Conservation (phyloP, 1,284 basidiomycete genomes). For the Microbotryomycetes sp. region DNA sequence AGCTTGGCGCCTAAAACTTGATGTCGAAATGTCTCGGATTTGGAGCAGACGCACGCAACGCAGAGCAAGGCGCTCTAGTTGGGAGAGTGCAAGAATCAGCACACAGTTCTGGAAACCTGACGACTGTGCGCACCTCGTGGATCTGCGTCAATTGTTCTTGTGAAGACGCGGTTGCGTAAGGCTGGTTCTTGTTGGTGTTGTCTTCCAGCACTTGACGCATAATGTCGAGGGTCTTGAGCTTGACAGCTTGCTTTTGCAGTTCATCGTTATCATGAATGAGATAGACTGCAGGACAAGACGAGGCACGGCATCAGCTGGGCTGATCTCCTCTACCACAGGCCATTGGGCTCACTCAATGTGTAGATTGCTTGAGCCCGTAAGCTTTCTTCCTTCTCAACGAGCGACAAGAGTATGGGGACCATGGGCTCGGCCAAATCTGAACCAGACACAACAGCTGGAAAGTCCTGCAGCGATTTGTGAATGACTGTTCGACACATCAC, state of each 20-base stretch:
- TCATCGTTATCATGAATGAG: constrained; percentile 63
- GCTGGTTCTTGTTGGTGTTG: constrained; percentile 9
- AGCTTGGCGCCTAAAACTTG: constrained; percentile 54
- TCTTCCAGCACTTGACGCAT: constrained; percentile 22
- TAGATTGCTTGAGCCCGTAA: constrained; percentile 25
- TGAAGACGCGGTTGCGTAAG: constrained; percentile 16
- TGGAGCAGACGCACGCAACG: constrained; percentile 62
- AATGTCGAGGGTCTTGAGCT: constrained; percentile 48
- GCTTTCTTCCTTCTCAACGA: constrained; percentile 20
- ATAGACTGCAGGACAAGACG: constrained; percentile 49
- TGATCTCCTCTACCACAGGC: neutral
- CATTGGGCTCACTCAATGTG: constrained; percentile 24
- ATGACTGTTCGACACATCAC: constrained; percentile 7
- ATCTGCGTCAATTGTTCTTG: constrained; percentile 55
- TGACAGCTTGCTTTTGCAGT: constrained; percentile 58
- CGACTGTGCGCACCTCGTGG: constrained; percentile 53
- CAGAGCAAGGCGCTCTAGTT: constrained; percentile 60
- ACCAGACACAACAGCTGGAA: neutral
- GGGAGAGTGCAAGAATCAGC: neutral
- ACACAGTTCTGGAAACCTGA: neutral
- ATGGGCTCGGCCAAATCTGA: neutral
- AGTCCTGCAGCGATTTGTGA: constrained; percentile 14
- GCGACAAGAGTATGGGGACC: constrained; percentile 19
- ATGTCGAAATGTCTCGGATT: constrained; percentile 62
- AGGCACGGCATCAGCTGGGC: neutral